A percentile compares a stretch with the other conserved stretches of the same genome.
Conservation (phyloP, 2,329 filamentous ascomycete species). For the Stachybotrys elegans region DNA sequence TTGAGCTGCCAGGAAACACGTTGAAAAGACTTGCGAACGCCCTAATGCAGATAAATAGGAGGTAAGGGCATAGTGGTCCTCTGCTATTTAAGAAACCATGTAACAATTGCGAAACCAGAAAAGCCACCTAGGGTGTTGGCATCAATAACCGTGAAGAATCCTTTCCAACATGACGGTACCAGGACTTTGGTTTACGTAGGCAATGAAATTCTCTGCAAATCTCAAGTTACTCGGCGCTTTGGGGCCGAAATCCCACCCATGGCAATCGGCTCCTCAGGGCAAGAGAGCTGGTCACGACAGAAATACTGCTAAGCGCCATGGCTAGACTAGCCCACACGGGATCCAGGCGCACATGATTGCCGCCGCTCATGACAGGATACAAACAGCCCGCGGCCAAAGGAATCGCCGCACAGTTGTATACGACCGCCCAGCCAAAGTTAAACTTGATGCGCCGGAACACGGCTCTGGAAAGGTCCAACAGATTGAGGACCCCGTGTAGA, state of each 20-base stretch:
- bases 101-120: too few species aligned
- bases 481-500: neutral
- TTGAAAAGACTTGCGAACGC: too few species aligned
- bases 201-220: too few species aligned
- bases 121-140: too few species aligned
- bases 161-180: too few species aligned
- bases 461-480: slow-evolving; percentile 45
- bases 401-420: slow-evolving; percentile 61
- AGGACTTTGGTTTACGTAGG: too few species aligned
- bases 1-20: too few species aligned
- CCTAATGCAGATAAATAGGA: too few species aligned
- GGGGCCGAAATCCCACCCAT: slow-evolving; percentile 33
- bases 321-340: slow-evolving; percentile 42
- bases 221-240: too few species aligned
- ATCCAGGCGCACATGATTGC: slow-evolving; percentile 32
- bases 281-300: slow-evolving; percentile 58
- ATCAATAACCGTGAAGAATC: too few species aligned
- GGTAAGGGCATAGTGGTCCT: too few species aligned
- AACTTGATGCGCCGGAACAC: slow-evolving; percentile 62
- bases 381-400: slow-evolving; percentile 63
- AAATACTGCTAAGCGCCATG: slow-evolving; percentile 62
- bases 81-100: too few species aligned
- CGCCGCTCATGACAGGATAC: slow-evolving; percentile 47
- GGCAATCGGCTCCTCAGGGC: slow-evolving; percentile 40
- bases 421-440: slow-evolving; percentile 63